Conservation (phyloP, 345 rosid species). For the Carallia brachiata region DNA sequence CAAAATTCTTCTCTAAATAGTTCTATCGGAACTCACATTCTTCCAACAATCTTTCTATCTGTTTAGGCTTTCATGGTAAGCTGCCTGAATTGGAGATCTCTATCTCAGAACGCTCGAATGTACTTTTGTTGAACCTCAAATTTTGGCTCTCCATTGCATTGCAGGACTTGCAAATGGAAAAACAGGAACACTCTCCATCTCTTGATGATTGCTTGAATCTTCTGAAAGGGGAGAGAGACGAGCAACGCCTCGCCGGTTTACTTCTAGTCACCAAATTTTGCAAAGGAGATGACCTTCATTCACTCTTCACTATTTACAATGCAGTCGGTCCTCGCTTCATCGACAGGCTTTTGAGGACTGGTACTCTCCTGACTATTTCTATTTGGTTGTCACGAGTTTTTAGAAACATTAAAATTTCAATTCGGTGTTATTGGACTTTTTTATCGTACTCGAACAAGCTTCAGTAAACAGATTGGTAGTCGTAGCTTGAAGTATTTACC, state of each 20-base stretch:
- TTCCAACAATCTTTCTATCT: no score
- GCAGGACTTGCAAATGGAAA: slow-evolving; percentile 27
- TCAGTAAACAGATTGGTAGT: no score
- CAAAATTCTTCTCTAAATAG: no score
- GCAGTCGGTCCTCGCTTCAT: slow-evolving; percentile 69
- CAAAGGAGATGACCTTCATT: slow-evolving; percentile 51
- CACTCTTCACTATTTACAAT: slow-evolving; percentile 56
- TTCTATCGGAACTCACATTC: no score
- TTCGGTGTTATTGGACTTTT: no score
- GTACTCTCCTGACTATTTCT: slow-evolving; percentile 29
- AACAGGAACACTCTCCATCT: slow-evolving; percentile 42
- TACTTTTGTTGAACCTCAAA: not conserved
- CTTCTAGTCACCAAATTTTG: slow-evolving; percentile 79
- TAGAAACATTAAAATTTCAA: not conserved
- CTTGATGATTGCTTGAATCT: slow-evolving; percentile 79
- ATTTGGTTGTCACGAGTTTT: not conserved
- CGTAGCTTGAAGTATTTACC: not conserved
- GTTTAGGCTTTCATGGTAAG: no score
- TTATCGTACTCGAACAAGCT: no score
- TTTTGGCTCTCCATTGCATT: not conserved
- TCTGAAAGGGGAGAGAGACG: slow-evolving; percentile 80
- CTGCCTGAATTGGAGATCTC: not conserved
- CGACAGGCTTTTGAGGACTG: slow-evolving; percentile 70
- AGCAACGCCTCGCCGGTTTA: slow-evolving; percentile 86
- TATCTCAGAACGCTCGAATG: not conserved